phyloP scores from a whole-genome alignment of 305 asterid genomes.

The Fraxinus dipetala region DNA sequence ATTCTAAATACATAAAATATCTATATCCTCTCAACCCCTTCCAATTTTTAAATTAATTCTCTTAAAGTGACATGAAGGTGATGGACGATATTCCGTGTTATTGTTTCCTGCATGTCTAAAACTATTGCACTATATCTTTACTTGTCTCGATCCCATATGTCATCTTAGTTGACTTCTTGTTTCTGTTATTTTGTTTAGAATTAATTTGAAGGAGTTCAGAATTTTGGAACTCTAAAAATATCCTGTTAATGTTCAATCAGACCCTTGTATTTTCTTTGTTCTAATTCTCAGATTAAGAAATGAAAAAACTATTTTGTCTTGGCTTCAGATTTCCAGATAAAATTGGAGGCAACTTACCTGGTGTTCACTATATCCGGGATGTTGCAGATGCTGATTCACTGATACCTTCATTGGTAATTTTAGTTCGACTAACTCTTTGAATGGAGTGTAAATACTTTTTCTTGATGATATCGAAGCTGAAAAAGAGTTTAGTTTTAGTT shows the following conservation, averaged over 20 bases:
- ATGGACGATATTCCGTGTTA: background rate
- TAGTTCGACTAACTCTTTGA: background rate
- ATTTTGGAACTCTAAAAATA: background rate
- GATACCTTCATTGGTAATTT: constrained; percentile 68
- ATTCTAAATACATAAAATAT: too few relatives aligned
- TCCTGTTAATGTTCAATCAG: background rate
- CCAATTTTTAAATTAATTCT: background rate
- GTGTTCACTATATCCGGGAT: constrained; percentile 88
- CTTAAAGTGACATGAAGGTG: background rate
- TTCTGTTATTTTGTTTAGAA: background rate
- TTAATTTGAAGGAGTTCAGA: background rate
- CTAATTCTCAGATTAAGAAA: too few relatives aligned
- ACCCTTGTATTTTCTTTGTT: background rate
- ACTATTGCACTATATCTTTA: background rate
- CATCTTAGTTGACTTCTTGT: background rate
- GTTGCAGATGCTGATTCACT: constrained; percentile 92
- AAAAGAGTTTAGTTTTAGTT: too few relatives aligned
- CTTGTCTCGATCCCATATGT: background rate
- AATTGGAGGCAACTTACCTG: constrained; percentile 78
- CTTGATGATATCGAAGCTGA: background rate
- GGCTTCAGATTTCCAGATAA: constrained; percentile 79
- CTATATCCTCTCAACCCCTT: too few relatives aligned
- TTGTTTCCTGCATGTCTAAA: background rate
- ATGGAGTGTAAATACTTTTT: background rate
- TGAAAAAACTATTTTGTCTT: background rate